Conservation (phyloP, 2,329 filamentous ascomycete genomes). For the Metarhizium rileyi region DNA sequence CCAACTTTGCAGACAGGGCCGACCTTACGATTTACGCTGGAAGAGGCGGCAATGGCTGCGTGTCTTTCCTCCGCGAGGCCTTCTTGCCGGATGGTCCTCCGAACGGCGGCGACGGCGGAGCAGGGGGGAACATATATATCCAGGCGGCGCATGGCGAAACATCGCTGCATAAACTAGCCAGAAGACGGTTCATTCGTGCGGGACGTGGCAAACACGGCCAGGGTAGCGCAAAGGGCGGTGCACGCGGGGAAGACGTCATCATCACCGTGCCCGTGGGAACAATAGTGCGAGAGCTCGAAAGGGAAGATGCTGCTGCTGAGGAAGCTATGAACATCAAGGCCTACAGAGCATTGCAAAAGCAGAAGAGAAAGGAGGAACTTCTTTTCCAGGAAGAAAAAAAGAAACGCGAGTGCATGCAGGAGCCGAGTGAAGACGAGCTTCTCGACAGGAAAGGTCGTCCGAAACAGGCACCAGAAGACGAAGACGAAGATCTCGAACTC, state of each 20-base stretch:
- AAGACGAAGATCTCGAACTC: conserved; percentile 30
- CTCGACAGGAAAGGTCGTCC: conserved; percentile 5
- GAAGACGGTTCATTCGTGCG: conserved; percentile 64
- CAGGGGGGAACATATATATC: conserved; percentile 86
- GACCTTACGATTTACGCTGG: conserved; percentile 70
- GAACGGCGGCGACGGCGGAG: conserved; percentile 90
- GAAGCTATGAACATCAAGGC: conserved; percentile 35
- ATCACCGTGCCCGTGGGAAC: conserved; percentile 91
- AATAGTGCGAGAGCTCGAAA: conserved; percentile 70
- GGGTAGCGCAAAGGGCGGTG: conserved; percentile 63
- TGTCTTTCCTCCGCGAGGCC: conserved; percentile 87
- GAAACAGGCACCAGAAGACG: conserved; percentile 10
- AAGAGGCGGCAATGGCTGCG: conserved; percentile 79
- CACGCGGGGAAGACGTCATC: conserved; percentile 76
- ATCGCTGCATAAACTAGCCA: conserved; percentile 81
- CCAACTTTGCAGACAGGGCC: conserved; percentile 82
- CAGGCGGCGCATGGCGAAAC: conserved; percentile 88
- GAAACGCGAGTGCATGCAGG: conserved; percentile 6
- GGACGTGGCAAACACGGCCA: conserved; percentile 69
- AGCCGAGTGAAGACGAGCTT: conserved; percentile 5
- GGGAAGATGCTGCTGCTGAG: conserved; percentile 67
- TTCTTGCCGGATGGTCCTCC: conserved; percentile 81
- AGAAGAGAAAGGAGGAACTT: conserved; percentile 19
- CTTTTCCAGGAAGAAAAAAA: conserved; percentile 25
- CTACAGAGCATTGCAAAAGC: conserved; percentile 23